Evolutionary conservation across 352 stramenopile species (phyloP), one percentile per base, ranked within the genome.

Genomic region (Pythium pyrilobum): DNA sequence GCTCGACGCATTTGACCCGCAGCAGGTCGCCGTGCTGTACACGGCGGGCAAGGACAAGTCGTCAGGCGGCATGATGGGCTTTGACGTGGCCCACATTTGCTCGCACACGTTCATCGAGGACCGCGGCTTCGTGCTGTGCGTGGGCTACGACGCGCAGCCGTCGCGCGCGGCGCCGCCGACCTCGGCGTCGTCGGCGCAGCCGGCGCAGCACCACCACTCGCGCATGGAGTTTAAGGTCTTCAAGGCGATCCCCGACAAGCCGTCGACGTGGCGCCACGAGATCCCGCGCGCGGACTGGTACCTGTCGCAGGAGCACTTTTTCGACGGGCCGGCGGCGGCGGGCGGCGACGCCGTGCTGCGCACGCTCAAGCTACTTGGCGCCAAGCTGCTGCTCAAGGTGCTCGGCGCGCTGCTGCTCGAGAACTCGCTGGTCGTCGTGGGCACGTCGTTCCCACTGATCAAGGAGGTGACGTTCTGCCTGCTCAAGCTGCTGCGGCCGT

Each of bases 281-380:
- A 83, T 92, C 25, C 81, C 78, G 0, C 75, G 77, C n/a, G 68
- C 79, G 0, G 76, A 89, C 16, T 92, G 77, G 77, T 92, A 87
- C 56, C 39, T 92, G 25, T 68, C 72, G 1, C 71, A 87, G 47
- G 79, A 77, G 23, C 77, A 86, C 20, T 60, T 71, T 27, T 65
- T 80, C 16, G 74, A 88, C 20, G 41, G 21, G 13, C 31, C 34
- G 57, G 71, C 44, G 23, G 66, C 59, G 18, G 63, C 67, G 6
- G 52, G 63, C 7, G 75, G 71, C 2, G 45, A 60, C 21, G 71
- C 75, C 1, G 65, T 83, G 32, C 40, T 90, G 23, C 77, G 75
- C 0, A 83, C 74, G 8, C 63, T 95, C 34, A 70, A 71, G 5
- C 54, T 88, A 2, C 56, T 95, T 8, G 81, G 84, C 16, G 69